phyloP scores from a whole-genome alignment of 805 yeast species.

The Limtongia smithiae region DNA sequence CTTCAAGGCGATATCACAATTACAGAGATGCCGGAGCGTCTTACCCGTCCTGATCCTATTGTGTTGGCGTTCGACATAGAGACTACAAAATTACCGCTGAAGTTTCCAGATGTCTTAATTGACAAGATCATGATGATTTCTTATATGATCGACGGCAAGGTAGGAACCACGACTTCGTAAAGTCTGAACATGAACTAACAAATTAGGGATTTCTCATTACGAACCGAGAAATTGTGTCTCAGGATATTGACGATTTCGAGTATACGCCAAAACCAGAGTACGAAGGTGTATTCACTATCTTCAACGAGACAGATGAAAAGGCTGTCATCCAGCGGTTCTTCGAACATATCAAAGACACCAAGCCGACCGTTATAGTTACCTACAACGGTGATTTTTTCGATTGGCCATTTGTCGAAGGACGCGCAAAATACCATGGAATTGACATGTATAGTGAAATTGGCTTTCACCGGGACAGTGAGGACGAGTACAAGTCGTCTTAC shows the following conservation, averaged over 20 bases:
- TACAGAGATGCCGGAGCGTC: conserved; percentile 62
- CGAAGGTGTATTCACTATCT: conserved; percentile 83
- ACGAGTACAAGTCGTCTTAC: conserved; percentile 85
- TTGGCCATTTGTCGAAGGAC: conserved; percentile 95
- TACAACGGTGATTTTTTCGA: conserved; percentile 98
- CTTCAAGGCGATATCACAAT: conserved; percentile 53
- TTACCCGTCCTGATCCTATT: conserved; percentile 96
- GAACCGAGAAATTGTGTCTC: conserved; percentile 87
- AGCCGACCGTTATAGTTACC: conserved; percentile 96
- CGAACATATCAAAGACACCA: conserved; percentile 81
- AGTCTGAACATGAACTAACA: background rate
- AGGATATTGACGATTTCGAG: conserved; percentile 94
- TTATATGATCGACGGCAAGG: conserved; percentile 95
- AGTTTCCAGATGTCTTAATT: conserved; percentile 85
- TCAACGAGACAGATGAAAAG: conserved; percentile 84
- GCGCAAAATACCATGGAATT: conserved; percentile 79
- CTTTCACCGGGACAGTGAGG: conserved; percentile 81
- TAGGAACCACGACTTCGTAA: background rate
- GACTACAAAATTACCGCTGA: conserved; percentile 92
- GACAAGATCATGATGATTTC: conserved; percentile 99
- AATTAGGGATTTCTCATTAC: conserved; percentile 76
- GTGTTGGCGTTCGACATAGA: conserved; percentile 96
- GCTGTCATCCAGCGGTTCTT: conserved; percentile 72
- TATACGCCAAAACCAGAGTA: conserved; percentile 97
- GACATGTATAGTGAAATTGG: conserved; percentile 93